Evolutionary conservation across 306 rosid species (phyloP).

Genomic region (Elaeagnus macrophylla): DNA sequence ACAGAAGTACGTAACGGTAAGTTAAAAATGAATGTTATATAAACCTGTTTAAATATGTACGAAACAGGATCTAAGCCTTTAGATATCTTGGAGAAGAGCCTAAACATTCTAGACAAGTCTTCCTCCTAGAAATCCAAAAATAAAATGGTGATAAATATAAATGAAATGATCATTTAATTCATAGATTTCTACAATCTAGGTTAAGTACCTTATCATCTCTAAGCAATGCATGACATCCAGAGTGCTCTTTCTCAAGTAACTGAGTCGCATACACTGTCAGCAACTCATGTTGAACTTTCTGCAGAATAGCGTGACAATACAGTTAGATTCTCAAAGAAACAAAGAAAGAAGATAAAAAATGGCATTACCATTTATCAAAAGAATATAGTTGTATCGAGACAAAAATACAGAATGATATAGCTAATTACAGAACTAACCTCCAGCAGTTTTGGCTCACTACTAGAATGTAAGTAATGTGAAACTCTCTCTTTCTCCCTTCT

Average conservation of each 20-base stretch:
- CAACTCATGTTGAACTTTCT: conserved; percentile 48
- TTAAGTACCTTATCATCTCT: conserved; percentile 43
- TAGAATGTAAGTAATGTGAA: conserved; percentile 17
- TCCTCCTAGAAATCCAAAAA: conserved; percentile 43
- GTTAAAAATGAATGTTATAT: conserved; percentile 7
- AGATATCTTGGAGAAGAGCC: conserved; percentile 92
- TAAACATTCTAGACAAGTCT: conserved; percentile 92
- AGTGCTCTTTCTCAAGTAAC: conserved; percentile 50
- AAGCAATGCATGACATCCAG: conserved; percentile 49
- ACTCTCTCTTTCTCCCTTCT: conserved; percentile 19
- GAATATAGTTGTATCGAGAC: neutral
- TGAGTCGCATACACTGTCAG: conserved; percentile 43
- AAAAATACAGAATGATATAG: neutral
- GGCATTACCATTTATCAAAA: neutral
- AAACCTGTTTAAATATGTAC: conserved; percentile 77
- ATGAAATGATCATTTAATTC: conserved; percentile 1
- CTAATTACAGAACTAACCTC: conserved; percentile 16
- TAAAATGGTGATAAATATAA: conserved; percentile 5
- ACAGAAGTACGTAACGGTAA: conserved; percentile 3
- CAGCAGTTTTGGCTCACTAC: conserved; percentile 18
- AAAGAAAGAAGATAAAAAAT: neutral
- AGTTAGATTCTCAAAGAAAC: neutral
- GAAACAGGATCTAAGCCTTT: conserved; percentile 87
- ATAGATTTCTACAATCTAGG: conserved; percentile 6
- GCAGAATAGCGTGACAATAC: neutral